Evolutionary conservation across 2,329 filamentous ascomycete genomes (phyloP).

Genomic region (Pochonia chlamydosporia): DNA sequence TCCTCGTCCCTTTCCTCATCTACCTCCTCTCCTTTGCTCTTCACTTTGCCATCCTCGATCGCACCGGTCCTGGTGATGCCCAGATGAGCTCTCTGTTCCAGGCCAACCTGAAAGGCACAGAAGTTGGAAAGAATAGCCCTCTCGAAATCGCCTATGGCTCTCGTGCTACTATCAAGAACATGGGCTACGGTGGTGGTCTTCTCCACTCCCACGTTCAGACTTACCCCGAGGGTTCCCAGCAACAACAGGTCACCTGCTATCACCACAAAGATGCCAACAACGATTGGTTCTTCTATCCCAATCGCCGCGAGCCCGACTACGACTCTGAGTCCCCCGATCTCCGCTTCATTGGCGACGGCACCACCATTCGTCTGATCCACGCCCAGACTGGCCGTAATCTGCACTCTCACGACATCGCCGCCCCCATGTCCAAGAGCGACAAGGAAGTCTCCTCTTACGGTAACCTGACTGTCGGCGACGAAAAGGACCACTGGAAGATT

Average conservation of each 20-base stretch:
- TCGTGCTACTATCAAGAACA: conserved; percentile 91
- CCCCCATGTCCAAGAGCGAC: conserved; percentile 83
- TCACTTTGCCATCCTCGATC: conserved; percentile 90
- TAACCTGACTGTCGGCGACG: conserved; percentile 89
- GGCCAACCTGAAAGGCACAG: conserved; percentile 87
- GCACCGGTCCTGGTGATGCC: conserved; percentile 93
- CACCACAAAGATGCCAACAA: conserved; percentile 99
- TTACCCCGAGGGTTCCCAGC: conserved; percentile 84
- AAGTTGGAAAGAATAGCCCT: conserved; percentile 90
- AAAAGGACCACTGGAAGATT: conserved; percentile 95
- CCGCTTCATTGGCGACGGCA: conserved; percentile 71
- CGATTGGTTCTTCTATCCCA: conserved; percentile 98
- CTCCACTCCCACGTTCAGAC: conserved; percentile 96
- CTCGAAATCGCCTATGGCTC: conserved; percentile 89
- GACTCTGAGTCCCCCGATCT: conserved; percentile 60
- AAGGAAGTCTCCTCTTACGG: conserved; percentile 94
- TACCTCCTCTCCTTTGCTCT: conserved; percentile 95
- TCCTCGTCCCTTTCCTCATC: conserved; percentile 80
- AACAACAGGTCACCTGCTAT: conserved; percentile 98
- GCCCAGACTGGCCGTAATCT: conserved; percentile 94
- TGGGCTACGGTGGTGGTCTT: conserved; percentile 96
- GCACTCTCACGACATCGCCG: conserved; percentile 86
- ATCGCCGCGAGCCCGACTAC: conserved; percentile 70
- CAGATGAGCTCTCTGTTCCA: conserved; percentile 99
- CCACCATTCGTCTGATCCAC: conserved; percentile 81